A percentile compares a stretch with the other conserved stretches of the same genome.
These are phyloP conservation scores for Neonectria faginata DNA, from an alignment of 2,329 filamentous ascomycete genomes.

Conservation along the genomic window DNA sequence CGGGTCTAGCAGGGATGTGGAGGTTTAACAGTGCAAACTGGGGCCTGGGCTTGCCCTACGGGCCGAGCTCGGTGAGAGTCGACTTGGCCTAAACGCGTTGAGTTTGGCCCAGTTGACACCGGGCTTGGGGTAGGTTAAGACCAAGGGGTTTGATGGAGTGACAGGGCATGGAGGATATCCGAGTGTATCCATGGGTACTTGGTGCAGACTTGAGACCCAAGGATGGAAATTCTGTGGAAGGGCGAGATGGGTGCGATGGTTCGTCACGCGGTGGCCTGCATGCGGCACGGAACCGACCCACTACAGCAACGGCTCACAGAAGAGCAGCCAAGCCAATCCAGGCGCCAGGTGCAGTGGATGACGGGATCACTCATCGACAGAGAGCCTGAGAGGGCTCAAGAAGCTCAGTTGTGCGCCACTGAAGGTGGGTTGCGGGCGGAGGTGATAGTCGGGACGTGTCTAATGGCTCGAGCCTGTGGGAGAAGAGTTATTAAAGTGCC, in stretches of 20 bases:
- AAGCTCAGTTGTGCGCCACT: constrained; percentile 27
- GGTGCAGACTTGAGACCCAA: constrained; percentile 17
- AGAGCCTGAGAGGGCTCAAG: constrained; percentile 15
- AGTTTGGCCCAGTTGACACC: constrained; percentile 32
- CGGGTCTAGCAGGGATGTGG: constrained; percentile 26
- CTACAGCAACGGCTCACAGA: constrained; percentile 40
- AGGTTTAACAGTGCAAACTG: constrained; percentile 33
- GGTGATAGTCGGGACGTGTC: constrained; percentile 23
- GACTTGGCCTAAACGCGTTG: constrained; percentile 27
- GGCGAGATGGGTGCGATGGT: constrained; percentile 35
- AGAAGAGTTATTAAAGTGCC: not conserved
- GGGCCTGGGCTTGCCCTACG: constrained; percentile 26
- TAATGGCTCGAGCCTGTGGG: constrained; percentile 21
- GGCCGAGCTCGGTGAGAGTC: constrained; percentile 27
- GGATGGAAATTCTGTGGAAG: constrained; percentile 30
- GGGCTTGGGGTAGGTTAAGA: constrained; percentile 25
- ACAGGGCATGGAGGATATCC: constrained; percentile 4
- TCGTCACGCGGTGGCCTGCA: constrained; percentile 45
- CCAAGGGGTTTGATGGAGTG: constrained; percentile 18
- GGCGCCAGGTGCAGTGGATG: constrained; percentile 25
- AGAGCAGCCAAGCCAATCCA: constrained; percentile 21
- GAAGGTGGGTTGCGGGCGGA: constrained; percentile 22
- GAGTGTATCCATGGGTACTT: constrained; percentile 14
- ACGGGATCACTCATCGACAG: constrained; percentile 37
- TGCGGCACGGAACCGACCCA: constrained; percentile 45